Percentiles rank a stretch among this genome's conserved stretches.
Conservation (phyloP, 2,329 filamentous ascomycete genomes). For the Thelonectria rubi region DNA sequence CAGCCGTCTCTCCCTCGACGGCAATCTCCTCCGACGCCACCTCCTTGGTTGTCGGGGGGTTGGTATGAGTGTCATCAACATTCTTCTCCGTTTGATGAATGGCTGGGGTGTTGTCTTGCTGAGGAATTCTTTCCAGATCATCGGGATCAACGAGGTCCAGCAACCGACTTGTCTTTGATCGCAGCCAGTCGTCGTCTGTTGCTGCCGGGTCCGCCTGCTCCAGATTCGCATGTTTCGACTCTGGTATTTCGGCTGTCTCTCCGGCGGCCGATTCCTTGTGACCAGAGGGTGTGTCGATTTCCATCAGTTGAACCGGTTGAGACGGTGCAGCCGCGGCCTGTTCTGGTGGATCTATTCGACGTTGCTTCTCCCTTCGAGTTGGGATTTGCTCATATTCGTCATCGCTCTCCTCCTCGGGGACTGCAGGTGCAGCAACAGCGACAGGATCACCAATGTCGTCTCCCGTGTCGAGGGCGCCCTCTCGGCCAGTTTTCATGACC, state of each 20-base stretch:
- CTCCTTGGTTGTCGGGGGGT: constrained; percentile 29
- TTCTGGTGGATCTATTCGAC: constrained; percentile 44
- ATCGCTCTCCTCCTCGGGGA: constrained; percentile 70
- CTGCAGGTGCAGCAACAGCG: constrained; percentile 46
- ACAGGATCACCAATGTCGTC: constrained; percentile 33
- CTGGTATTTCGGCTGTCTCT: constrained; percentile 35
- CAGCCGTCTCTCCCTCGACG: constrained; percentile 36
- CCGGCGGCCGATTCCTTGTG: constrained; percentile 25
- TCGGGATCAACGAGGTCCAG: constrained; percentile 85
- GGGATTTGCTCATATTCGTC: constrained; percentile 78
- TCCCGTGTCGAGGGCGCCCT: constrained; percentile 45
- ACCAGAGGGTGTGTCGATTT: constrained; percentile 27
- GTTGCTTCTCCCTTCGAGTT: constrained; percentile 59
- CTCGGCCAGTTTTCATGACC: constrained; percentile 72
- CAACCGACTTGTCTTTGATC: constrained; percentile 85
- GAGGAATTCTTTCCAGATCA: constrained; percentile 51
- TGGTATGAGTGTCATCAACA: constrained; percentile 27
- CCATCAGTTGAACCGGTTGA: constrained; percentile 32
- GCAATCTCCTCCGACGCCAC: constrained; percentile 40
- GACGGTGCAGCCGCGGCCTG: constrained; percentile 31
- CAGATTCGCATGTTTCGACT: constrained; percentile 33
- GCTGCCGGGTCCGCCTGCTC: constrained; percentile 52
- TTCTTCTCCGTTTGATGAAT: constrained; percentile 30
- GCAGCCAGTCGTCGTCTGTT: constrained; percentile 90
- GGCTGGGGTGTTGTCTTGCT: constrained; percentile 31